Evolutionary conservation across 345 rosid species (phyloP), one percentile per base, ranked within the genome.

Genomic region (Citropsis articulata): DNA sequence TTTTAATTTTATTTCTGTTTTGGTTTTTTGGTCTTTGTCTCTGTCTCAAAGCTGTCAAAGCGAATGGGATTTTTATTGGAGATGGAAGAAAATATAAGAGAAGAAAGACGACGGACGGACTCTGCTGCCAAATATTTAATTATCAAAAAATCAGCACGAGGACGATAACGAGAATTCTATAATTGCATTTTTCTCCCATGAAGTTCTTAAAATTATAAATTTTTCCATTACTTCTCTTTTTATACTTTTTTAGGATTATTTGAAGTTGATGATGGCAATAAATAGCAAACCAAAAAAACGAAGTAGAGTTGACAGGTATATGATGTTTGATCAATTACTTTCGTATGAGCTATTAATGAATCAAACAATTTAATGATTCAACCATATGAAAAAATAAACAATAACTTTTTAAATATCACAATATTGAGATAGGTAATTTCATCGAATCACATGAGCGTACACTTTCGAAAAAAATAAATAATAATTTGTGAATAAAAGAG

Each of bases 31-130:
- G 66, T 18, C 63, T 69, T 18, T 3, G 36, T 13, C 18, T n/a
- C 56, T 56, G 78, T 72, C 50, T 66, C 82, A 45, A 76, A 38
- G 66, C 79, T 56, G 73, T 36, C 30, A 55, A 22, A 35, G 59
- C 50, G 68, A 59, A 68, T 55, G 13, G 57, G 80, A 80, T 59
- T 75, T 63, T 83, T 69, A 24, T 2, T 45, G 1, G 66, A 16
- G 19, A 13, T 6, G 22, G 24, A 6, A 71, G n/a, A 66, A 10
- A 42, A 28, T 19, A 14, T 19, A 36, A 30, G 50, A 13, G 50
- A 33, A 69, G 55, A 66, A 28, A 60, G 77, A 71, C 55, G 79
- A 62, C 4, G 57, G 57, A 4, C 50, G 3, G 73, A 21, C n/a
- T 61, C 50, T 3, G 50, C 72, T 62, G 66, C 75, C 70, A 42